Conservation (phyloP, 2,329 filamentous ascomycete genomes). For the Exophiala dermatitidis region DNA sequence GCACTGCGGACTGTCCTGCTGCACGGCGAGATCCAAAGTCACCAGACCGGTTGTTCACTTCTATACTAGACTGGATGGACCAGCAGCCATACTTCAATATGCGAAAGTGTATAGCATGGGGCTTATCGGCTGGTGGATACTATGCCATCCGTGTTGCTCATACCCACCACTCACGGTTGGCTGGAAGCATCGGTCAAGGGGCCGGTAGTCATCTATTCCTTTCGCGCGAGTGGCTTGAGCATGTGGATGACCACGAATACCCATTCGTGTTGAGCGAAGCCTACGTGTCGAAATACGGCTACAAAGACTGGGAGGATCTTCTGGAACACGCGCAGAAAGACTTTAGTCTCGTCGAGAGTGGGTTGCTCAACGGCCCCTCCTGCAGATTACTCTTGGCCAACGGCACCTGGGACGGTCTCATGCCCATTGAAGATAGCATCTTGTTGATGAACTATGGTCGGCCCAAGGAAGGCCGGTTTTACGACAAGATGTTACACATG, state of each 20-base stretch:
- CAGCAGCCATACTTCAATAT: slow-evolving; percentile 49
- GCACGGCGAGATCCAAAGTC: slow-evolving; percentile 53
- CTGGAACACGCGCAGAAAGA: slow-evolving; percentile 49
- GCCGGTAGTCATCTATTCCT: slow-evolving; percentile 59
- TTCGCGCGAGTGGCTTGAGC: slow-evolving; percentile 52
- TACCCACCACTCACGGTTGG: slow-evolving; percentile 52
- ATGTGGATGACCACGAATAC: slow-evolving; percentile 60
- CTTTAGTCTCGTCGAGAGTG: slow-evolving; percentile 56
- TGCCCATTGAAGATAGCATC: slow-evolving; percentile 62
- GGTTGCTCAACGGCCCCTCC: slow-evolving; percentile 50
- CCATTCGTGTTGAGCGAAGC: slow-evolving; percentile 51
- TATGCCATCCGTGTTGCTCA: slow-evolving; percentile 62
- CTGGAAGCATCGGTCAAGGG: slow-evolving; percentile 55
- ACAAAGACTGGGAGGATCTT: slow-evolving; percentile 50
- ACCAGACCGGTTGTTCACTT: slow-evolving; percentile 56
- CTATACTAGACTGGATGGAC: slow-evolving; percentile 55
- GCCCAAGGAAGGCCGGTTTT: slow-evolving; percentile 60
- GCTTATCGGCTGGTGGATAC: slow-evolving; percentile 59
- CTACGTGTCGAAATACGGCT: slow-evolving; percentile 58
- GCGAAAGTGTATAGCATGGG: slow-evolving; percentile 54
- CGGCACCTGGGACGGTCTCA: slow-evolving; percentile 56
- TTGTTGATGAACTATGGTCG: slow-evolving; percentile 57
- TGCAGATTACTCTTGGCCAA: slow-evolving; percentile 56
- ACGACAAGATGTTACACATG: slow-evolving; percentile 57
- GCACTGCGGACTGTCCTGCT: slow-evolving; percentile 60